A percentile compares a stretch with the other conserved stretches of the same genome.
These are phyloP conservation scores for Pigoraptor vietnamica DNA, from an alignment of 78 protist species.

Conservation along the genomic window DNA sequence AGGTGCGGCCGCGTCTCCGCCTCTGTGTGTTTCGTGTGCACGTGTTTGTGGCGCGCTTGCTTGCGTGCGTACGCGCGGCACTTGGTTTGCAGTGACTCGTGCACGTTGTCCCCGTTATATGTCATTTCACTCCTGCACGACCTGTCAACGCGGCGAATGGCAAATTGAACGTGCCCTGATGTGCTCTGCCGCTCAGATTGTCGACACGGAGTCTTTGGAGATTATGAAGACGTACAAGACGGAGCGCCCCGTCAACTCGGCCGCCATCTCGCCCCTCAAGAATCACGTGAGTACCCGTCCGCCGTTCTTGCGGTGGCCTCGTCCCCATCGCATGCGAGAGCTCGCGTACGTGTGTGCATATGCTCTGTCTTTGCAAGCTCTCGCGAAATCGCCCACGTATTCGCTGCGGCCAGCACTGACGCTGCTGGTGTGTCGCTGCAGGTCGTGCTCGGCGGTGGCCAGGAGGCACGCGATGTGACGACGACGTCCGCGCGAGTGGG, in stretches of 20 bases:
- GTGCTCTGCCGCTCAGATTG: no score
- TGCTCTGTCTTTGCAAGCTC: background rate
- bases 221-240: constrained; percentile 62
- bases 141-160: no score
- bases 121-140: no score
- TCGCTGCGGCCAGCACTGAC: no score
- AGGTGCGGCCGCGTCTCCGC: background rate
- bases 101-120: no score
- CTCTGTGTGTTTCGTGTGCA: background rate
- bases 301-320: background rate
- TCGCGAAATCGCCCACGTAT: no score
- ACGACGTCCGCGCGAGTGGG: constrained; percentile 49
- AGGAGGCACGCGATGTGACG: constrained; percentile 81
- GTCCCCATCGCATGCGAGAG: background rate
- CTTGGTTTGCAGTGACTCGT: background rate
- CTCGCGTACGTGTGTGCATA: background rate
- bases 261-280: constrained; percentile 68
- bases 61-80: background rate
- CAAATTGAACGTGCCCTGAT: no score
- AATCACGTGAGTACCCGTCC: constrained; percentile 35
- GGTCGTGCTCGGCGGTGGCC: constrained; percentile 87
- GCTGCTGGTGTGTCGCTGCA: no score
- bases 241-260: constrained; percentile 83
- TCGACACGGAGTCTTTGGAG: constrained; percentile 61
- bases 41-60: background rate